Percentiles rank a stretch among this genome's conserved stretches.
Conservation (phyloP, 2,329 filamentous ascomycete genomes). For the Pseudogymnoascus sp. region DNA sequence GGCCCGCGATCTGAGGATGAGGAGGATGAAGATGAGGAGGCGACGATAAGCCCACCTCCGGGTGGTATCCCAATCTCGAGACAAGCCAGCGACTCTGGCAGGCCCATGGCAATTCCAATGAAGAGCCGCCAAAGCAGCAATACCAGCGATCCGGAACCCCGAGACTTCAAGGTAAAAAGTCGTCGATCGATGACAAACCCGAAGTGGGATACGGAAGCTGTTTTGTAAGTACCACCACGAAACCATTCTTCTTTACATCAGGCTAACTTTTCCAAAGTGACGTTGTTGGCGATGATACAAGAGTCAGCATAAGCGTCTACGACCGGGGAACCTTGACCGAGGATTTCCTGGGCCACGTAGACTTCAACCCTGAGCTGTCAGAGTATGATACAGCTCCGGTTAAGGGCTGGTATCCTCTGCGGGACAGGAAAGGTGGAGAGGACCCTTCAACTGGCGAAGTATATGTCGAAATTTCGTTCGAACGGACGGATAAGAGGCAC, state of each 20-base stretch:
- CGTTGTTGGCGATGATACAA: slow-evolving; percentile 82
- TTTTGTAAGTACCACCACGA: slow-evolving; percentile 63
- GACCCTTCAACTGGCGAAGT: slow-evolving; percentile 79
- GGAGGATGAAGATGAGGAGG: slow-evolving; percentile 52
- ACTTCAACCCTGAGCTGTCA: slow-evolving; percentile 62
- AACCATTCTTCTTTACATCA: slow-evolving; percentile 5
- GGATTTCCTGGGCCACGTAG: slow-evolving; percentile 83
- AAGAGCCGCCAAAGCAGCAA: slow-evolving; percentile 93
- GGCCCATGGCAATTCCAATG: slow-evolving; percentile 89
- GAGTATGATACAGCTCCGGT: slow-evolving; percentile 61
- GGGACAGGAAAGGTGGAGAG: slow-evolving; percentile 68
- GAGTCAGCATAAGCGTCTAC: slow-evolving; percentile 90
- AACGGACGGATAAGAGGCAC: slow-evolving; percentile 79
- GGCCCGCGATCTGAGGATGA: slow-evolving; percentile 60
- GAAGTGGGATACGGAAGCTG: slow-evolving; percentile 90
- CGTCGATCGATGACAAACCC: slow-evolving; percentile 65
- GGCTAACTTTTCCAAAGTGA: slow-evolving; percentile 51
- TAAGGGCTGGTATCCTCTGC: slow-evolving; percentile 77
- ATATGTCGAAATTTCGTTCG: slow-evolving; percentile 76
- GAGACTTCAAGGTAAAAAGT: slow-evolving; percentile 49
- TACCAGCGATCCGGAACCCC: slow-evolving; percentile 66
- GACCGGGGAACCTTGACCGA: slow-evolving; percentile 73
- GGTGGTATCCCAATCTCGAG: slow-evolving; percentile 55
- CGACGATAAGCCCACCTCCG: slow-evolving; percentile 43
- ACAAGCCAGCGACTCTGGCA: slow-evolving; percentile 71